A percentile compares a stretch with the other conserved stretches of the same genome.
Evolutionary conservation across 169 alveolate species (phyloP).

Genomic region (Eimeria mitis): DNA sequence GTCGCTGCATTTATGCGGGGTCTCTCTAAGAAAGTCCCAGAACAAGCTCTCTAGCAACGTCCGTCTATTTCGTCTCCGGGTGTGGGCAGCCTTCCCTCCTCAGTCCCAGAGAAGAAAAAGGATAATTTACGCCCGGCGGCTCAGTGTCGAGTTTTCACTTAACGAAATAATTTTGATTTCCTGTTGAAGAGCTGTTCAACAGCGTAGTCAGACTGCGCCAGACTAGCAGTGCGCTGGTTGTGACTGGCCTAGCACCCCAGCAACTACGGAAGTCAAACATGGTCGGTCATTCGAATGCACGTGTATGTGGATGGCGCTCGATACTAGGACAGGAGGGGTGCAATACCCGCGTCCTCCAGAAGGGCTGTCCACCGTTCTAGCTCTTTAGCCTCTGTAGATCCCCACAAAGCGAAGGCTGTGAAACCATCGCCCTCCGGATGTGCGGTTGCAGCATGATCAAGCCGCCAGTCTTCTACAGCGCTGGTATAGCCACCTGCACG

Average conservation of each 20-base stretch:
- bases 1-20: background rate
- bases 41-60: too few species aligned
- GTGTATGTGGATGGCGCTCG: background rate
- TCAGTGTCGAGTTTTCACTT: background rate
- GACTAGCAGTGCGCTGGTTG: background rate
- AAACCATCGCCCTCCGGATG: background rate
- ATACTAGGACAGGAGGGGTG: background rate
- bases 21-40: background rate
- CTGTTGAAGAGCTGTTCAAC: background rate
- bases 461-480: constrained; percentile 57
- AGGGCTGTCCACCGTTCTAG: constrained; percentile 42
- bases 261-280: background rate
- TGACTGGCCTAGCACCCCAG: background rate
- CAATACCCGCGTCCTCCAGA: constrained; percentile 36
- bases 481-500: constrained; percentile 71
- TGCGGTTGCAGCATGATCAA: background rate
- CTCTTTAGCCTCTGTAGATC: constrained; percentile 40
- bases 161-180: background rate
- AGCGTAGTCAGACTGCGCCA: background rate
- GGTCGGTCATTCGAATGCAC: background rate
- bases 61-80: background rate
- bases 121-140: background rate
- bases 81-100: background rate
- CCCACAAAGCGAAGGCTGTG: background rate
- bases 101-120: background rate